phyloP scores from a whole-genome alignment of 257 asterid species.

The Ilex aquifolium region DNA sequence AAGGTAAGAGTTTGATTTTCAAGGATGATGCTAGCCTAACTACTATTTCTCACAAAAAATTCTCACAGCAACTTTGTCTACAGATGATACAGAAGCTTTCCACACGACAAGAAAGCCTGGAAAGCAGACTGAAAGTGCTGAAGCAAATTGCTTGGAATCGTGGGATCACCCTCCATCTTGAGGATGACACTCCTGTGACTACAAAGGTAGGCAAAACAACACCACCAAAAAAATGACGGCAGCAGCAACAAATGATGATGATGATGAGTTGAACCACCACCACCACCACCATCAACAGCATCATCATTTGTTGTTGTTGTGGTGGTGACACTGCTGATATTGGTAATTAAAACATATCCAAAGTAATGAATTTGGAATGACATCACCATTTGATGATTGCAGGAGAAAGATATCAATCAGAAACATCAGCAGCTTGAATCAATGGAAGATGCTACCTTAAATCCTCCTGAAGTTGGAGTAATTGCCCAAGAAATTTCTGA shows the following conservation, averaged over 20 bases:
- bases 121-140: constrained; percentile 19
- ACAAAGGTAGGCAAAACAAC: background rate
- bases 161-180: constrained; percentile 18
- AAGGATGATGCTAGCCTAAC: no score
- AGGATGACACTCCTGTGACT: background rate
- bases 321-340: no score
- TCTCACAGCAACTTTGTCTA: background rate
- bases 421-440: background rate
- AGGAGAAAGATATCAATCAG: background rate
- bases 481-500: background rate
- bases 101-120: constrained; percentile 23
- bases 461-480: background rate
- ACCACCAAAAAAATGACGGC: no score
- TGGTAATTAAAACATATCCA: no score
- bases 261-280: no score
- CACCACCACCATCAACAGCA: no score
- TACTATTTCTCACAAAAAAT: no score
- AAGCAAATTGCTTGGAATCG: constrained; percentile 30
- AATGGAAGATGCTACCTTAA: background rate
- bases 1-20: background rate
- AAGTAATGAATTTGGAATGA: no score
- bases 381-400: background rate
- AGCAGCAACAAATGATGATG: no score
- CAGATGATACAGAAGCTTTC: constrained; percentile 34
- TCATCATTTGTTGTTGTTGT: no score